Evolutionary conservation across 2,329 filamentous ascomycete species (phyloP).

Genomic region (Monosporascus sp.): DNA sequence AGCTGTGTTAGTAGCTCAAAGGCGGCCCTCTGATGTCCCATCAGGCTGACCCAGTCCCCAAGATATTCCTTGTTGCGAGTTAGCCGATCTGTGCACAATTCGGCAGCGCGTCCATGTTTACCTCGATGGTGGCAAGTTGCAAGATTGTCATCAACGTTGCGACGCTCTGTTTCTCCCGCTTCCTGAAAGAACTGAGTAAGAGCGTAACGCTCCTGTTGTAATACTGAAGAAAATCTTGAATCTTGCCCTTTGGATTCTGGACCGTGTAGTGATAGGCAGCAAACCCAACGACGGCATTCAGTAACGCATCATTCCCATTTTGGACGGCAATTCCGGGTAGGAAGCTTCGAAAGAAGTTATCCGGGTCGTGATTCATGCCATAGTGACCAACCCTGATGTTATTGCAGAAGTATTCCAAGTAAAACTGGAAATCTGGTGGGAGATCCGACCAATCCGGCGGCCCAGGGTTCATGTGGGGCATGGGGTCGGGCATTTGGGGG

Average conservation of each 20-base stretch:
- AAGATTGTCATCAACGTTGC: conserved; percentile 81
- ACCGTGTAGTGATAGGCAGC: conserved; percentile 81
- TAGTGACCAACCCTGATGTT: conserved; percentile 82
- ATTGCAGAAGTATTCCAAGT: conserved; percentile 72
- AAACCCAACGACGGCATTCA: conserved; percentile 85
- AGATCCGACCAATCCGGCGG: conserved; percentile 52
- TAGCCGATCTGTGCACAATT: conserved; percentile 3
- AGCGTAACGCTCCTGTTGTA: conserved; percentile 84
- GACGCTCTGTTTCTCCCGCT: conserved; percentile 64
- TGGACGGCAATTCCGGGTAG: conserved; percentile 68
- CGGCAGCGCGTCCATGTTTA: conserved; percentile 34
- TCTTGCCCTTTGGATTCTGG: conserved; percentile 62
- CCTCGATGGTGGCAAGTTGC: conserved; percentile 90
- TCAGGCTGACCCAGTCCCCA: conserved; percentile 90
- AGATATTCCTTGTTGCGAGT: conserved; percentile 68
- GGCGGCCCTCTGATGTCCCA: conserved; percentile 88
- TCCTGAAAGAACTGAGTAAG: conserved; percentile 66
- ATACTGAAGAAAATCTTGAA: conserved; percentile 79
- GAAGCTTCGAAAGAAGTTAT: conserved; percentile 67
- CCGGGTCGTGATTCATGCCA: conserved; percentile 64
- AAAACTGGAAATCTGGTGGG: conserved; percentile 67
- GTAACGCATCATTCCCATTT: conserved; percentile 63
- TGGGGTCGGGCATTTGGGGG: conserved; percentile 26
- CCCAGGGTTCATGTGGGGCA: conserved; percentile 20
- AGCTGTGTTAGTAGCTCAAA: conserved; percentile 73